Evolutionary conservation across 2,329 filamentous ascomycete genomes (phyloP), one percentile per base, ranked within the genome.

Genomic region (Blastomyces percursus): DNA sequence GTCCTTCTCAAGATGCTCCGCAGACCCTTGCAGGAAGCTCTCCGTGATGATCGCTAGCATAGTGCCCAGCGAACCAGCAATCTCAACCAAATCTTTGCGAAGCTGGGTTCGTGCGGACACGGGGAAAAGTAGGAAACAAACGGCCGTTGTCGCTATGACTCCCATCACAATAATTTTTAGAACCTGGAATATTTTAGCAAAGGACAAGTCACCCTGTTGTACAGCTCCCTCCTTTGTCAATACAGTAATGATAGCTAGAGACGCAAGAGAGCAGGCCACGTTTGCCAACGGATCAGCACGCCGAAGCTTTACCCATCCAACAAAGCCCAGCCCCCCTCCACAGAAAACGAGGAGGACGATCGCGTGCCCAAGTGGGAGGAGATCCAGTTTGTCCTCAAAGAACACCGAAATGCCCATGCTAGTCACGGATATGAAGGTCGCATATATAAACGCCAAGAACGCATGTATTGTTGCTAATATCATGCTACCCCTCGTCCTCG

Each of bases 181-280:
- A 32, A 93, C 86, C 73, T 95, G 90, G 0, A 86, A 79, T 60
- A 96, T 88, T 75, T 95, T 95, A 63, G 85, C 85, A 68, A 89
- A 85, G 0, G 89, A 91, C 70, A 96, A 91, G 60, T 87, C 86
- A 6, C 89, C 90, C 42, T 83, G 86, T 69, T 96, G 90, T 0
- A 96, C 86, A 2, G 91, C 86, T 59, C 91, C 91, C 74, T 96
- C 93, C 75, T 95, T 96, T 12, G 93, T 96, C 65, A 96, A 79
- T 55, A 96, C 85, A 2, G 89, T 92, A 71, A 96, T 96, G 66
- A 94, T 89, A 59, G 90, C 90, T 63, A 97, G 86, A 42, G 90
- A 93, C 7, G 92, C 86, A 67, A 96, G 80, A 40, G 91, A 96
- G 68, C 89, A 91, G 57, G 88, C 90, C 44, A 93, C 88, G 70